These are phyloP conservation scores for Croton laevigatus DNA, from an alignment of 441 rosid species.

Conservation along the genomic window DNA sequence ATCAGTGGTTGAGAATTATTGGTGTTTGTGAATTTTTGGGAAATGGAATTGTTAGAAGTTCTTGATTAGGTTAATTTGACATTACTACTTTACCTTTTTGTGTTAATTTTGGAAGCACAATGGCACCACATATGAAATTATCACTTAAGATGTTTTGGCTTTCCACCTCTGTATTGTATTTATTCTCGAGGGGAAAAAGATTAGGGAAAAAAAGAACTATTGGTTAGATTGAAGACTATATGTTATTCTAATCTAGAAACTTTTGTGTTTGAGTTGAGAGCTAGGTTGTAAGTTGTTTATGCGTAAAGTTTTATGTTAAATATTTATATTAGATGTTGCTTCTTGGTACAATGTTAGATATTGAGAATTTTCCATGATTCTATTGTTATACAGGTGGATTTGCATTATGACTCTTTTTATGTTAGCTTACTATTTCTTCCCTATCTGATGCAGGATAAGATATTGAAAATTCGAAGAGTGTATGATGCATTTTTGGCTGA, in stretches of 20 bases:
- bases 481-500: conserved; percentile 92
- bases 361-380: background rate
- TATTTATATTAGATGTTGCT: too few species aligned
- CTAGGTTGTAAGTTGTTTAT: background rate
- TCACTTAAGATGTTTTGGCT: background rate
- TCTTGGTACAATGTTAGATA: background rate
- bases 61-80: background rate
- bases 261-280: background rate
- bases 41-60: background rate
- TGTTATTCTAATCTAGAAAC: background rate
- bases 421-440: conserved; percentile 17
- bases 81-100: background rate
- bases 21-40: background rate
- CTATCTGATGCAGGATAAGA: conserved; percentile 61
- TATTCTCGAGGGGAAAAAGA: background rate
- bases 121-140: background rate
- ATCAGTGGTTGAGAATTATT: background rate
- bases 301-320: too few species aligned
- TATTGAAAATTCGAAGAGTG: conserved; percentile 74
- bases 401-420: background rate
- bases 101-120: background rate
- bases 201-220: too few species aligned
- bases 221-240: background rate
- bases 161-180: background rate
- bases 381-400: background rate